Base-by-base conservation (phyloP, 352 stramenopile species). In the Blastocystis sp. region DNA sequence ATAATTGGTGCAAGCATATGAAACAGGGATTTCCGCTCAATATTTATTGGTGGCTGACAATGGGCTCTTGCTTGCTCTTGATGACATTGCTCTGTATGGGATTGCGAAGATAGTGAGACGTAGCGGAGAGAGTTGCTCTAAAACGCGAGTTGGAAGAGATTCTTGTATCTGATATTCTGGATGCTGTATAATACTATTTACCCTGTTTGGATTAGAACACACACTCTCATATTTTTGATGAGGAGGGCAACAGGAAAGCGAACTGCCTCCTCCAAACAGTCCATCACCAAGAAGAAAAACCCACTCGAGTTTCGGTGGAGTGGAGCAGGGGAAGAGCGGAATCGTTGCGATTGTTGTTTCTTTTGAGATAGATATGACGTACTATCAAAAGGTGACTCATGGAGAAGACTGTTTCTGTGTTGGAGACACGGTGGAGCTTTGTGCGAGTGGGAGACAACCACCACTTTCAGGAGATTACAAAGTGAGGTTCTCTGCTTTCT, bases 161-260 rank as follows among this genome's bases (percentile, higher is more conserved):
- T 53, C 56, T 84, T 37, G 73, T 84, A 45, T 59, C 53, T 20
- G 73, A 84, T 18, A 84, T 84, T 69, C 20, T 84, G 37, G 73
- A 63, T 15, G 15, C 47, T 84, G 73, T 84, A 84, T 84, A 45
- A 84, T 84, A 84, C 26, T 34, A 34, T 34, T 34, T 34, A 34
- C 29, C 29, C 18, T 18, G 53, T 61, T 61, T 61, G 53, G 53
- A 61, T 18, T 18, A 61, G n/a, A 23, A 18, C 53, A 61, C n/a
- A 23, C n/a, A 18, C 15, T 61, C 53, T 23, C 53, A 23, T 15
- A 68, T 39, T 39, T 29, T 20, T 29, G 20, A 73, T 73, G 62
- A 41, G 26, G 29, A 73, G 23, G 62, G 20, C 62, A 20, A 29
- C 11, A 15, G 9, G 29, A 20, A 66, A 68, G 26, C 18, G 20